Base-by-base conservation (phyloP, 2,329 filamentous ascomycete species). In the Cladosporium sp. region DNA sequence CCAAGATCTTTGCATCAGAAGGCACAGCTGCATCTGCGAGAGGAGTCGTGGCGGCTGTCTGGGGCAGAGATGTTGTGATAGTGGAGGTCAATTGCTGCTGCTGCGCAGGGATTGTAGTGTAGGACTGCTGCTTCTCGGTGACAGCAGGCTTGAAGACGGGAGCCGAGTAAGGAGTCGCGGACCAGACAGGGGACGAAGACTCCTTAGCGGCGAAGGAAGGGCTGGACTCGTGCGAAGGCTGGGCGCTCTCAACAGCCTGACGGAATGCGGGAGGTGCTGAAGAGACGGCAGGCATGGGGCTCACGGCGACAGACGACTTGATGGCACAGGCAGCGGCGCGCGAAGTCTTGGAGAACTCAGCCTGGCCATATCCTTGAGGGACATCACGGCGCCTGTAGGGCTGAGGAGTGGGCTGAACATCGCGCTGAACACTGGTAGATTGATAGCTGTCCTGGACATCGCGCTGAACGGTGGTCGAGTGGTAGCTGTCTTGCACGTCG, bases 271-370 rank as follows among this genome's bases (percentile, higher is more conserved):
- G 40, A 32, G 32, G 32, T 15, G 51, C 25, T 4, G 40, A n/a
- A 32, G 52, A 36, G 20, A 54, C 28, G 9, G 39, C 45, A 19
- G 45, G 25, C 15, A 13, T 6, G 15, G 19, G 32, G 52, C 15
- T n/a, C 13, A 32, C 39, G 12, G 39, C 22, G 19, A 15, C 20
- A 28, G 52, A 54, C 24, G 51, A 19, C 51, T 54, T 32, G 28
- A 39, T 25, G 3, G 25, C 28, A 15, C 51, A 54, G 28, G 51
- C 37, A 12, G 52, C 37, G 25, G 51, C 51, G 6, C 35, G 52
- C 19, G 34, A 42, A 9, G 45, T 24, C 50, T 53, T 53, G n/a
- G 40, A 37, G 52, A 47, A 55, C 34, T 55, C 52, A 17, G 52
- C 52, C 20, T 47, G 45, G 40, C 52, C 52, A 40, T 55, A 55